Conservation (phyloP, 306 rosid genomes). For the Lupinus albus region DNA sequence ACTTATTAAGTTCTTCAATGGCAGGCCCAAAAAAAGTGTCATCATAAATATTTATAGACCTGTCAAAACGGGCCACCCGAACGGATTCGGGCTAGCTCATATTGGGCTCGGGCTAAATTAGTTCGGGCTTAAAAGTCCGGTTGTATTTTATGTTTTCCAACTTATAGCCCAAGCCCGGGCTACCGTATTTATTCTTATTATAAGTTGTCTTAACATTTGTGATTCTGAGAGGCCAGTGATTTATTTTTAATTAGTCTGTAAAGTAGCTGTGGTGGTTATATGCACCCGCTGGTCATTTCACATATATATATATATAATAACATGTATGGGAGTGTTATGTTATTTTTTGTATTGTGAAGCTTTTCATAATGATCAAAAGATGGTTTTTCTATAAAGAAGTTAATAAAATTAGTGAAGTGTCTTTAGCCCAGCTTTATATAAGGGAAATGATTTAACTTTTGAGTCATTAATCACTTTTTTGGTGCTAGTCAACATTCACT, state of each 20-base stretch:
- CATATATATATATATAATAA: conserved; percentile 15
- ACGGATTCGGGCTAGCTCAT: too few species aligned
- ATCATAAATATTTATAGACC: conserved; percentile 29
- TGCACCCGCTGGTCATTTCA: conserved; percentile 55
- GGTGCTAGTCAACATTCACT: too few species aligned
- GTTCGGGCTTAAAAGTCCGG: too few species aligned
- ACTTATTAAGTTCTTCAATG: conserved; percentile 38
- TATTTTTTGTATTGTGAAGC: conserved; percentile 34
- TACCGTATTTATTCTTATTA: too few species aligned
- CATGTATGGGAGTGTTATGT: conserved; percentile 31
- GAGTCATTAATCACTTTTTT: too few species aligned
- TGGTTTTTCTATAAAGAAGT: neutral
- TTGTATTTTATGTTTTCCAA: too few species aligned
- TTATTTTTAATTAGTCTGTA: conserved; percentile 44
- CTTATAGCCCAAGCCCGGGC: too few species aligned
- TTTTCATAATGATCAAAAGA: neutral
- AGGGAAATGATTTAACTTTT: neutral
- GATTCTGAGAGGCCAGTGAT: conserved; percentile 44
- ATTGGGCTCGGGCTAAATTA: too few species aligned
- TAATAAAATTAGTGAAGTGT: neutral
- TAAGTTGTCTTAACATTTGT: neutral
- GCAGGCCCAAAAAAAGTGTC: neutral
- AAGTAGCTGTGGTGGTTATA: conserved; percentile 51
- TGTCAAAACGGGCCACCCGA: too few species aligned
- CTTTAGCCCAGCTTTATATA: too few species aligned